These are phyloP conservation scores for Sinapis alba DNA, from an alignment of 441 rosid genomes.

Conservation along the genomic window DNA sequence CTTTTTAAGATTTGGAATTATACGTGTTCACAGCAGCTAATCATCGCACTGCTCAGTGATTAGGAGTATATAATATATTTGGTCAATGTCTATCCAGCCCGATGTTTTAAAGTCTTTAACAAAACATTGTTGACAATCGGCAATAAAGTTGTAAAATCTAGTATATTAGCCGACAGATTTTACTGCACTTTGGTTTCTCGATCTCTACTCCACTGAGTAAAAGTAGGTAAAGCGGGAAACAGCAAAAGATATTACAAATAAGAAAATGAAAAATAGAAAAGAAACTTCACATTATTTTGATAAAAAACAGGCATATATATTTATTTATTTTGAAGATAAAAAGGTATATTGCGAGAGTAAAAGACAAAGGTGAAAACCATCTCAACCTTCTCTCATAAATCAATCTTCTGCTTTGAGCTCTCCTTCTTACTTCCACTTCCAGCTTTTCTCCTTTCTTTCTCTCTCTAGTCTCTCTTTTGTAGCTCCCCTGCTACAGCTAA, in stretches of 20 bases:
- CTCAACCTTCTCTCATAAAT: conserved; percentile 38
- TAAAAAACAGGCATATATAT: no score
- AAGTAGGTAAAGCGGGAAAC: conserved; percentile 39
- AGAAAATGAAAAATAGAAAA: not conserved
- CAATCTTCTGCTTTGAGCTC: conserved; percentile 24
- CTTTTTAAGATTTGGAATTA: not conserved
- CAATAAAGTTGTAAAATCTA: conserved; percentile 21
- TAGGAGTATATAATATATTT: not conserved
- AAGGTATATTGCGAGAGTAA: conserved; percentile 12
- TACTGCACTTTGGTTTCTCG: conserved; percentile 41
- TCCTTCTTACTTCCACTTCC: conserved; percentile 32
- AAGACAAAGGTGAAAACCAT: conserved; percentile 39
- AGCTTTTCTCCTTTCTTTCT: conserved; percentile 10
- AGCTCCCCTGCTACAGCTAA: conserved; percentile 27
- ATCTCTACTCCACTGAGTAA: conserved; percentile 37
- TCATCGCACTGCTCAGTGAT: not conserved
- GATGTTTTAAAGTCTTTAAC: not conserved
- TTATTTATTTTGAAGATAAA: no score
- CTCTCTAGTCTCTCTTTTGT: conserved; percentile 31
- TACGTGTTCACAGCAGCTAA: not conserved
- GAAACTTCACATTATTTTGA: conserved; percentile 6
- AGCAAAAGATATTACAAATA: conserved; percentile 22
- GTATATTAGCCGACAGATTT: conserved; percentile 35
- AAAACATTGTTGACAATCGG: conserved; percentile 29
- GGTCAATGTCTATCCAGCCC: conserved; percentile 9